A percentile compares a stretch with the other conserved stretches of the same genome.
phyloP scores from a whole-genome alignment of 768 basidiomycete species.

The Chalciporus piperatus region DNA sequence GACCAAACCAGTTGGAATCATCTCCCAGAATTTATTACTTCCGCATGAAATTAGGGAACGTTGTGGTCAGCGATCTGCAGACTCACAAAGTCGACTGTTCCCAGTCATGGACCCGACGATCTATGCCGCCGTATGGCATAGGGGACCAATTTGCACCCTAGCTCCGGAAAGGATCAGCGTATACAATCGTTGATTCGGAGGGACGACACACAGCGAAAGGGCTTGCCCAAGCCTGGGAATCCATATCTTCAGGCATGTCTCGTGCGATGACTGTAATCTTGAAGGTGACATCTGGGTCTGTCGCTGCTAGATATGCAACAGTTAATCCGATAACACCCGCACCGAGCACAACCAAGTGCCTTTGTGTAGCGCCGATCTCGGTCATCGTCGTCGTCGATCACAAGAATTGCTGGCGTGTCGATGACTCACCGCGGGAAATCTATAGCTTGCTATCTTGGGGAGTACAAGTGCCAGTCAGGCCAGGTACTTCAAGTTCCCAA shows the following conservation, averaged over 20 bases:
- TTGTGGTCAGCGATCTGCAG: neutral
- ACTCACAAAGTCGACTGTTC: constrained; percentile 44
- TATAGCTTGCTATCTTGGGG: no score
- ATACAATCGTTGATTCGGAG: neutral
- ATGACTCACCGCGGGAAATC: no score
- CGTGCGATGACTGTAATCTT: constrained; percentile 32
- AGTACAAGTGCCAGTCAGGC: no score
- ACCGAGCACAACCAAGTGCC: constrained; percentile 33
- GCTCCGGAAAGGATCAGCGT: neutral
- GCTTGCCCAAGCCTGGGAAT: constrained; percentile 46
- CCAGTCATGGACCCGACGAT: constrained; percentile 35
- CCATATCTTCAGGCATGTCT: constrained; percentile 36
- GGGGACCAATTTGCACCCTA: constrained; percentile 51
- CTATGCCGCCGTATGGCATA: constrained; percentile 34
- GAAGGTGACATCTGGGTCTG: constrained; percentile 18
- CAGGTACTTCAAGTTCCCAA: no score
- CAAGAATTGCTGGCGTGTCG: neutral
- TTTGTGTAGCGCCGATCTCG: constrained; percentile 1
- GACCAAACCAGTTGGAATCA: constrained; percentile 43
- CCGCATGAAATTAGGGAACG: constrained; percentile 4
- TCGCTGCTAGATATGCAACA: constrained; percentile 32
- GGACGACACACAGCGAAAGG: constrained; percentile 45
- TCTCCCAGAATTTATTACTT: constrained; percentile 47
- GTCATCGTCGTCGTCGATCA: constrained; percentile 12
- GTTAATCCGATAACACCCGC: constrained; percentile 41